Evolutionary conservation across 768 basidiomycete species (phyloP), one percentile per base, ranked within the genome.

Genomic region (Fomitopsis serialis): DNA sequence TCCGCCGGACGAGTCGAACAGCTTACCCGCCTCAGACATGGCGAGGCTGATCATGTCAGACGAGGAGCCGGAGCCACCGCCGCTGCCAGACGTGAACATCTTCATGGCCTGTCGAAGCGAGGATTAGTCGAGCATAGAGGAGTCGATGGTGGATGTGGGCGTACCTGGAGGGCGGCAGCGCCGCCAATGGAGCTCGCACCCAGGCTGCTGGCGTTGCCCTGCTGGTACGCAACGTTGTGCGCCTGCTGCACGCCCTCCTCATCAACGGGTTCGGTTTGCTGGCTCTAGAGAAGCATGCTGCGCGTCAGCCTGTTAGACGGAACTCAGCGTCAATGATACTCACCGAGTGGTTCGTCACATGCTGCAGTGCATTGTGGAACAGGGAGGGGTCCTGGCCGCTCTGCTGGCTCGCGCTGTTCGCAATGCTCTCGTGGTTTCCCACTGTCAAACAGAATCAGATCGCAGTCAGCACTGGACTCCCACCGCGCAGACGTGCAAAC

Each of bases 41-140:
- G 93, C 92, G 68, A 92, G 68, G 62, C 87, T 87, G 69, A 96
- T 84, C 54, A 95, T 72, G 67, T 94, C 67, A 36, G 81, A 81
- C 65, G 78, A 75, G 47, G 74, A 75, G 44, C 75, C 71, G 7
- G 78, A 69, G 5, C 64, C 54, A 34, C 66, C 70, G 27, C 70
- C 55, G 1, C 70, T 35, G 17, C 85, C 79, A 3, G 78, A 79
- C 2, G 85, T 85, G 72, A 88, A 89, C 59, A 75, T 63, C 70
- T 90, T 85, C 54, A 91, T 65, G 7, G 76, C 76, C 84, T 89
- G 63, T 27, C 48, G 24, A 40, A 40, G 4, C 43, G 34, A 42
- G 42, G 24, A 47, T 12, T 46, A 44, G 34, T 44, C 40, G n/a
- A 19, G 42, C 23, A 23, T 12, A 54, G 21, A 35, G 35, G 2